phyloP scores from a whole-genome alignment of 345 rosid genomes.

The Hypericum androsaemum region DNA sequence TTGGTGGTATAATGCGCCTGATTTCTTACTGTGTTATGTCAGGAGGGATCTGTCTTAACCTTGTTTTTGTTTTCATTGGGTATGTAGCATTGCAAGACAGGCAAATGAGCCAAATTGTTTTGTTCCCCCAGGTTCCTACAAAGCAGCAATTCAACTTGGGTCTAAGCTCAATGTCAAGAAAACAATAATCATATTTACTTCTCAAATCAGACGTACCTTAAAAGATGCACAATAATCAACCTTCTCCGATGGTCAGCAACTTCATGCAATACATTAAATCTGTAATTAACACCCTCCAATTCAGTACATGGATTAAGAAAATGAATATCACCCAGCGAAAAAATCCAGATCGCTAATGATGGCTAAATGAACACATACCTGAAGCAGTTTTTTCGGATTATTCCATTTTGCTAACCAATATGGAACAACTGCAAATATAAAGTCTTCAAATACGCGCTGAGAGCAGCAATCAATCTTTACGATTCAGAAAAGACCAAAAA shows the following conservation, averaged over 20 bases:
- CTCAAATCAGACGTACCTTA: constrained; percentile 44
- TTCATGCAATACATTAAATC: constrained; percentile 72
- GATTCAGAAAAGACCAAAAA: not conserved
- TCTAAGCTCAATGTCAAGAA: constrained; percentile 8
- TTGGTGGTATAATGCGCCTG: too few relatives aligned
- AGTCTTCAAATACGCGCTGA: constrained; percentile 57
- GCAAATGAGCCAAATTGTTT: constrained; percentile 65
- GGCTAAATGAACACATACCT: constrained; percentile 32
- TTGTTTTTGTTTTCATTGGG: too few relatives aligned
- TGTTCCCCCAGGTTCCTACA: constrained; percentile 75
- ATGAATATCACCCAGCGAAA: not conserved
- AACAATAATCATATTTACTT: constrained; percentile 4
- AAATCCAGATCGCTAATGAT: not conserved
- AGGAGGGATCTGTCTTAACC: too few relatives aligned
- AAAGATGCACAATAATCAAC: constrained; percentile 48
- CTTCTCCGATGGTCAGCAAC: constrained; percentile 72
- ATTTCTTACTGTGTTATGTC: too few relatives aligned
- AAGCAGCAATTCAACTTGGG: constrained; percentile 13
- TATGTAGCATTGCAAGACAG: too few relatives aligned
- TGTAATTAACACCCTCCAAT: constrained; percentile 22
- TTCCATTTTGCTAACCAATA: constrained; percentile 63
- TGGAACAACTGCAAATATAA: constrained; percentile 70
- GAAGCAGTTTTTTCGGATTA: constrained; percentile 46
- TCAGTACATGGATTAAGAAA: constrained; percentile 2
- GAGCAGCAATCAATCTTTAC: constrained; percentile 73